Evolutionary conservation across 768 basidiomycete genomes (phyloP), one percentile per base, ranked within the genome.

Genomic region (Phylloporus scabripes): DNA sequence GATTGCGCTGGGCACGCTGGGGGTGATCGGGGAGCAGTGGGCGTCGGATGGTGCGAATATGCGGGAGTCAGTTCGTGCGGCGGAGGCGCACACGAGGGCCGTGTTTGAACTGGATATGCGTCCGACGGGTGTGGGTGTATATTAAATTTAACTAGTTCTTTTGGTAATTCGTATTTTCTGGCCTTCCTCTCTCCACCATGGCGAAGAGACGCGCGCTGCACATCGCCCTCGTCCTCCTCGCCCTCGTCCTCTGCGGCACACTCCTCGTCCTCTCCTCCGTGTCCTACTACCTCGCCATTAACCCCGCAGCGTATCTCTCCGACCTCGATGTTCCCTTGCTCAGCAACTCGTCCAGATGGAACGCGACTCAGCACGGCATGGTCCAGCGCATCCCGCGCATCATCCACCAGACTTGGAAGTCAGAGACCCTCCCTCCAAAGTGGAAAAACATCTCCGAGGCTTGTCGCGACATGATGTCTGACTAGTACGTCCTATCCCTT

Each of bases 341-440:
- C 49, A 71, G 74, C 66, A 74, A 76, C 57, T 68, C 72, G 21
- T 75, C 77, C 38, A 78, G 81, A 41, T 82, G 78, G 77, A 85
- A 86, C 61, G 78, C 82, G 21, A 65, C 83, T 4, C 73, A 79
- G 21, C 77, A 82, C 57, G 77, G 74, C 50, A 72, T 75, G 53
- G 71, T 80, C 33, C 88, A 96, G 62, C 81, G 77, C 56, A 83
- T 98, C 32, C 96, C 94, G 3, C 80, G 91, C 44, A 89, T 99
- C 50, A 79, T 99, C 42, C 96, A 99, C 69, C 95, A 97, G 78
- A 98, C 96, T 20, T 99, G 96, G 96, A 96, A 94, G 75, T 83
- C 87, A 9, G 86, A 94, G 47, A 79, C 78, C 0, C 74, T 99
- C 20, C 96, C 96, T 2, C 69, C 74, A 38, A 77, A 79, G 52